These are phyloP conservation scores for Phyllostachys edulis DNA, from an alignment of 176 grass and related monocot genomes.

Conservation along the genomic window DNA sequence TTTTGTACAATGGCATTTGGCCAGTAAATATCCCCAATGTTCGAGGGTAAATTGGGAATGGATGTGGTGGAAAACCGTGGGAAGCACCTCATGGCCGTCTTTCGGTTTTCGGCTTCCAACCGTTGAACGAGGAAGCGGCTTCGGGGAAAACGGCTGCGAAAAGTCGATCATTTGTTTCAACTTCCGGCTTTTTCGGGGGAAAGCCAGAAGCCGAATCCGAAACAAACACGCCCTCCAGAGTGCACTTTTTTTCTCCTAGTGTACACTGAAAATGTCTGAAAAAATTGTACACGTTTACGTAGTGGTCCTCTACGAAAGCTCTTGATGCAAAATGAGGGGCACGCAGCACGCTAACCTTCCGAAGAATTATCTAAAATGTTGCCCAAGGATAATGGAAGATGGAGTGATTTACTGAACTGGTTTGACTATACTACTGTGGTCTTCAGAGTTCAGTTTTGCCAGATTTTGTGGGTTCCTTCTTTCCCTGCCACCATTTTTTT, in stretches of 20 bases:
- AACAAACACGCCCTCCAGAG: no score
- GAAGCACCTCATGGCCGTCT: no score
- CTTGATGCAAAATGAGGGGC: background rate
- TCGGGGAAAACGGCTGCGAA: no score
- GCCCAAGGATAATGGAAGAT: background rate
- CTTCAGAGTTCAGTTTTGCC: constrained; percentile 71
- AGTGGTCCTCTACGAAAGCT: background rate
- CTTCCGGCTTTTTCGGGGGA: no score
- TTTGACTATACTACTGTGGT: background rate
- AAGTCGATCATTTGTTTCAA: no score
- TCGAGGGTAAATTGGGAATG: no score
- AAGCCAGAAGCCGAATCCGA: no score
- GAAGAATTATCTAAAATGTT: background rate
- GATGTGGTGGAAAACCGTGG: no score
- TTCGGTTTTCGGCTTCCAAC: no score
- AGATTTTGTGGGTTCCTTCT: constrained; percentile 51
- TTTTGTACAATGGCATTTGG: no score
- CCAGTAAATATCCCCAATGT: no score
- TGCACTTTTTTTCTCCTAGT: constrained; percentile 14
- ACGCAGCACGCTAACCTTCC: background rate
- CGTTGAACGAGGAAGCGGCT: no score
- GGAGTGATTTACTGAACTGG: background rate
- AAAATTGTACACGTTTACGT: constrained; percentile 32
- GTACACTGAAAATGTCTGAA: constrained; percentile 12
- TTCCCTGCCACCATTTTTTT: constrained; percentile 80